Percentiles rank a stretch among this genome's conserved stretches.
Evolutionary conservation across 352 stramenopile species (phyloP).

Genomic region (Achlya hypogyna): DNA sequence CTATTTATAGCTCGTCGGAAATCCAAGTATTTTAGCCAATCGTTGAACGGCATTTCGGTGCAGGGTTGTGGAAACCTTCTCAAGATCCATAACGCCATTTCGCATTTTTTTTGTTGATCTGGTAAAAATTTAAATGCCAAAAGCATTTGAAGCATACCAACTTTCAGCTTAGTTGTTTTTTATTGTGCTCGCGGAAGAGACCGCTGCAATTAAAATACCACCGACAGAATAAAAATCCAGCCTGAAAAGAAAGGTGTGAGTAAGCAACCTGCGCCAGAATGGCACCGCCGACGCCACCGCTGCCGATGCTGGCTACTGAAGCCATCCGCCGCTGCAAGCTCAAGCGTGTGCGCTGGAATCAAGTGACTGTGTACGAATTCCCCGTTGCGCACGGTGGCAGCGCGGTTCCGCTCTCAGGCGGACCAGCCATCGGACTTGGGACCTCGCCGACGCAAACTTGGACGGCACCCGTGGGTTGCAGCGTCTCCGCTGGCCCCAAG

Average conservation of each 20-base stretch:
- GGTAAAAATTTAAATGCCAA: neutral
- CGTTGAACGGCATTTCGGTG: neutral
- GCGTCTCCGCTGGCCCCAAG: neutral
- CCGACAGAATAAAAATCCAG: neutral
- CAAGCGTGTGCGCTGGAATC: neutral
- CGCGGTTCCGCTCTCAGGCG: neutral
- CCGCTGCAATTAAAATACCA: neutral
- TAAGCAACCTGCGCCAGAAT: neutral
- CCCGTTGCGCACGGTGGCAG: neutral
- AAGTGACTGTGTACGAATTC: neutral
- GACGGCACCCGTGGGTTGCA: neutral
- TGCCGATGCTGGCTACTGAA: neutral
- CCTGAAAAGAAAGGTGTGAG: neutral
- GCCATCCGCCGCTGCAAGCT: neutral
- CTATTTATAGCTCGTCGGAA: neutral
- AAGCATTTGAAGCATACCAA: neutral
- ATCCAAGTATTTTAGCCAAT: conserved; percentile 1
- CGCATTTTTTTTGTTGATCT: neutral
- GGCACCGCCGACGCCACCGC: neutral
- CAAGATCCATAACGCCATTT: conserved; percentile 10
- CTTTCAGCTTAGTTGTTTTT: neutral
- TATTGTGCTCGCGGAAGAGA: neutral
- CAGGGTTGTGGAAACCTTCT: conserved; percentile 2
- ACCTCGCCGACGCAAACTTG: neutral
- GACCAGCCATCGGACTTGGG: neutral